Base-by-base conservation (phyloP, 257 asterid species). In the Petrea volubilis region DNA sequence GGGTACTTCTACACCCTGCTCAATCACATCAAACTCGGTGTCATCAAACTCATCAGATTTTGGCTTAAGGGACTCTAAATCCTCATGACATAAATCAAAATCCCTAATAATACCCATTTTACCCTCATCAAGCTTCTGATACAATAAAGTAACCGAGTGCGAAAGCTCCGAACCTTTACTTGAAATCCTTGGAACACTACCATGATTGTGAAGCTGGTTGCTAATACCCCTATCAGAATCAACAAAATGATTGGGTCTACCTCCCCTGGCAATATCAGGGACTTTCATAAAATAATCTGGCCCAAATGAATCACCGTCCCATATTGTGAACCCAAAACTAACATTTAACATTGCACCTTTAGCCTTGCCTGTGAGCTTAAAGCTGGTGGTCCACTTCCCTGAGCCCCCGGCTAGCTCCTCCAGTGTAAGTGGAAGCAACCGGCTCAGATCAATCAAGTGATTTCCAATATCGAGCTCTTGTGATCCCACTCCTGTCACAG, bases 311-410 rank as follows among this genome's bases (percentile, higher is more conserved):
- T 74, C 78, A 57, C 80, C 83, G 63, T 79, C 87, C 79, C 65
- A 60, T 40, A 86, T 27, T 36, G 90, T 84, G 83, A 91, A 94
- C n/a, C 96, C 93, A 55, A 94, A 85, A 82, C 88, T 94, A 68
- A 91, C 92, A 84, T 87, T 85, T 70, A 94, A 72, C 21, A 64
- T 33, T 5, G 98, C 97, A 60, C 91, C 97, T 80, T 86, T 85
- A 72, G 95, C 97, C 80, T 71, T 82, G 59, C 97, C 97, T 31
- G 85, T 70, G 70, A 94, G 98, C 73, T 91, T 89, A 81, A 91
- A 86, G 74, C 97, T 79, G 3, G 99, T 91, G 60, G 90, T 83
- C 97, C 97, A 91, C 81, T 84, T 91, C 27, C 93, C 97, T 6
- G 91, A 78, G 63, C 84, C 75, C 79, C 74, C 84, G 36, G 77